Conservation (phyloP, 2,329 filamentous ascomycete genomes). For the Incumbomyces delicatus region DNA sequence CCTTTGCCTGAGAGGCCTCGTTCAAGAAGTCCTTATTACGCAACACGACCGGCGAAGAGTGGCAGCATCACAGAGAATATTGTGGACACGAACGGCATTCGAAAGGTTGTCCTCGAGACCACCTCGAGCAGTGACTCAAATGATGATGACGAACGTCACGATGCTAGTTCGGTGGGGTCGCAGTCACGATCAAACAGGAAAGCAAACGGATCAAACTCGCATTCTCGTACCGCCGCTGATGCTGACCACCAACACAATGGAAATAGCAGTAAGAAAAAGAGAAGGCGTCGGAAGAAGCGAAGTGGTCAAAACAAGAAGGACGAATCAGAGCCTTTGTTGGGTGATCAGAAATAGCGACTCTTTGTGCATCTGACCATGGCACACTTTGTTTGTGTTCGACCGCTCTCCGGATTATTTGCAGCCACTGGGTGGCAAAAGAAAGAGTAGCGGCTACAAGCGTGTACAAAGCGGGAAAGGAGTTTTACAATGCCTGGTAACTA, state of each 20-base stretch:
- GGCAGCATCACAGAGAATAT: constrained; percentile 72
- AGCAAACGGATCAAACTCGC: background rate
- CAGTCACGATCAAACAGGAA: background rate
- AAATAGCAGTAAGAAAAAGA: constrained; percentile 6
- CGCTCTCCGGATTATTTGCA: no score
- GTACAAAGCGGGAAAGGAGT: no score
- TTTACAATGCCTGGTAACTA: no score
- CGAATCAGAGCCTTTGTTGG: constrained; percentile 9
- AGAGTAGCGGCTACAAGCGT: no score
- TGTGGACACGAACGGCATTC: constrained; percentile 62
- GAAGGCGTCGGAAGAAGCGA: constrained; percentile 8
- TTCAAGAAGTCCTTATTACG: constrained; percentile 25
- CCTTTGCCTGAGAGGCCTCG: constrained; percentile 22
- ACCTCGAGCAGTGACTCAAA: constrained; percentile 47
- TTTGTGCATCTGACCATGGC: background rate
- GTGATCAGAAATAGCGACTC: constrained; percentile 5
- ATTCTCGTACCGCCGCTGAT: background rate
- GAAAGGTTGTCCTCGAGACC: constrained; percentile 66
- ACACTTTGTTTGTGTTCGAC: no score
- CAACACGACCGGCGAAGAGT: constrained; percentile 50
- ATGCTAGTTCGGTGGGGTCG: constrained; percentile 10
- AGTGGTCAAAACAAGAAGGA: background rate
- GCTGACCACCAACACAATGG: background rate
- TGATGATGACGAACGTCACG: constrained; percentile 20
- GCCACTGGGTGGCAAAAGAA: no score